Conservation (phyloP, 495 filamentous ascomycete genomes). For the Penicillium goetzii region DNA sequence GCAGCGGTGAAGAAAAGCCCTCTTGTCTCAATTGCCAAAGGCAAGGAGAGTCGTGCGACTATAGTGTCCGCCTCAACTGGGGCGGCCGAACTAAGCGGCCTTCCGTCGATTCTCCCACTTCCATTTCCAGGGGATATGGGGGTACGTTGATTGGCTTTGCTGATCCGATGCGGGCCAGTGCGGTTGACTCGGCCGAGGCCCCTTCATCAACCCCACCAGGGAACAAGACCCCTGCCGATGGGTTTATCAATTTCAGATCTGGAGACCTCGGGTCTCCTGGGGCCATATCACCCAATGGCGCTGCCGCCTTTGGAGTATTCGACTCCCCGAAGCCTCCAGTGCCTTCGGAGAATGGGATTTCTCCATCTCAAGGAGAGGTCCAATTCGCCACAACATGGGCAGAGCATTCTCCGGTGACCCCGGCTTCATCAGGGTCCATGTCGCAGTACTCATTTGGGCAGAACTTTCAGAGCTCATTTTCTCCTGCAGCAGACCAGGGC, state of each 20-base stretch:
- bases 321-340: constrained; percentile 33
- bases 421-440: constrained; percentile 21
- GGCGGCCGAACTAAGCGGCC: constrained; percentile 63
- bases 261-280: constrained; percentile 21
- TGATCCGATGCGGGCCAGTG: constrained; percentile 19
- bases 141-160: constrained; percentile 28
- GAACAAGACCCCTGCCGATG: constrained; percentile 24
- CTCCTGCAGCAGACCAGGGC: constrained; percentile 34
- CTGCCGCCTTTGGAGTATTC: constrained; percentile 26
- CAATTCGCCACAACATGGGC: constrained; percentile 31
- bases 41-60: constrained; percentile 79
- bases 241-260: constrained; percentile 20
- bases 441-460: constrained; percentile 29
- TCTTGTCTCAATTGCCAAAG: constrained; percentile 76
- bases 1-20: constrained; percentile 75
- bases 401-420: constrained; percentile 28
- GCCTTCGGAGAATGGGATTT: constrained; percentile 28
- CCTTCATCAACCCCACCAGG: constrained; percentile 10
- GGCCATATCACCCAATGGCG: constrained; percentile 26
- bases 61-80: constrained; percentile 85
- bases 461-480: constrained; percentile 29
- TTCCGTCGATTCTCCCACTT: constrained; percentile 42
- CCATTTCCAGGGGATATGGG: constrained; percentile 39
- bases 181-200: constrained; percentile 14
- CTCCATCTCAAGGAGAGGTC: constrained; percentile 25